Conservation (phyloP, 139 green algal species). For the Ulvella scutata region DNA sequence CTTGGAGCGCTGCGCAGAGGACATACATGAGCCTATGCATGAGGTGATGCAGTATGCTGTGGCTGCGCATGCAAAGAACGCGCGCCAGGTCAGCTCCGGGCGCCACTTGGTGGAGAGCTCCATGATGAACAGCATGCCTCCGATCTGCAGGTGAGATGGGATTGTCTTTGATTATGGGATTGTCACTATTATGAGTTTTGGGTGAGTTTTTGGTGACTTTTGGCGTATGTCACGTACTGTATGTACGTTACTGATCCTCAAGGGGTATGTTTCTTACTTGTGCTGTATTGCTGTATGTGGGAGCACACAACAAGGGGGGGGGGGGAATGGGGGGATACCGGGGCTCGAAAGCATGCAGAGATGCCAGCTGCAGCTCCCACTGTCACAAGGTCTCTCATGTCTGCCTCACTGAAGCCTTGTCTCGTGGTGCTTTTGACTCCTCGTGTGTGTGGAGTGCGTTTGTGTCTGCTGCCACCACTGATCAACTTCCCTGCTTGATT, state of each 20-base stretch:
- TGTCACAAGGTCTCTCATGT: conserved; percentile 36
- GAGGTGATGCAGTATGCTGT: conserved; percentile 19
- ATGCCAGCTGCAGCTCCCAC: conserved; percentile 33
- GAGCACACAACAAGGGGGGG: no score
- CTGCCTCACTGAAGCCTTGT: conserved; percentile 14
- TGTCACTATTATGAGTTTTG: no score
- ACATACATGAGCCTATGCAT: conserved; percentile 23
- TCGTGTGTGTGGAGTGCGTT: not conserved
- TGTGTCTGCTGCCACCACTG: not conserved
- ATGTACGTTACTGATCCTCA: no score
- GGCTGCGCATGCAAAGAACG: conserved; percentile 33
- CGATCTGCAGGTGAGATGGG: conserved; percentile 19
- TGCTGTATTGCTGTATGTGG: no score
- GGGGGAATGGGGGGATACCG: conserved; percentile 11
- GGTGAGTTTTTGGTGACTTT: no score
- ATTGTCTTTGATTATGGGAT: no score
- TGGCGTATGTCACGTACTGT: no score
- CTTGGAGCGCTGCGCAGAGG: conserved; percentile 22
- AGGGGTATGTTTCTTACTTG: no score
- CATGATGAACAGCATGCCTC: conserved; percentile 41
- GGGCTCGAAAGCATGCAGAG: conserved; percentile 36
- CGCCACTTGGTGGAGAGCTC: conserved; percentile 40
- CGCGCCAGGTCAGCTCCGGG: conserved; percentile 36
- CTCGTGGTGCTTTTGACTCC: not conserved
- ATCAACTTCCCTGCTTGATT: not conserved